A percentile compares a stretch with the other conserved stretches of the same genome.
Conservation (phyloP, 2,329 filamentous ascomycete species). For the Sarocladiaceae sp. region DNA sequence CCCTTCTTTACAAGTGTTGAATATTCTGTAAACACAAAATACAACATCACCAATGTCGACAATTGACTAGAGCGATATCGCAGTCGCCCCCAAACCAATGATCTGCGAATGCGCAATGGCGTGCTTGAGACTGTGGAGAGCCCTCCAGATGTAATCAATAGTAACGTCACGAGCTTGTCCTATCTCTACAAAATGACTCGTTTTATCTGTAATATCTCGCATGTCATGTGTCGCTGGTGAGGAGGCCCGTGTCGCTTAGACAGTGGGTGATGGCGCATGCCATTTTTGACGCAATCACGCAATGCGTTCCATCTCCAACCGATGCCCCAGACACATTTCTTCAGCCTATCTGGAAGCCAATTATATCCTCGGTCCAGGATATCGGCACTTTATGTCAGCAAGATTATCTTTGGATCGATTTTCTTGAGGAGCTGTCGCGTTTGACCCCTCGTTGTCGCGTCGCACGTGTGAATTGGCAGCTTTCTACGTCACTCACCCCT, state of each 20-base stretch:
- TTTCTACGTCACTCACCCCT: background rate
- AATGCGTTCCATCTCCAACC: background rate
- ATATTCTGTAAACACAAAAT: too few relatives aligned
- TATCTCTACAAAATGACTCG: too few relatives aligned
- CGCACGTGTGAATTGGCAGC: too few relatives aligned
- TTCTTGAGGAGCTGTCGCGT: too few relatives aligned
- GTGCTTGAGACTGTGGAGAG: too few relatives aligned
- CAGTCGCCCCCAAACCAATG: background rate
- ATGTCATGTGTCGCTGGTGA: background rate
- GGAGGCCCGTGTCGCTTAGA: background rate
- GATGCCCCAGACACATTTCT: background rate
- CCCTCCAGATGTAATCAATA: too few relatives aligned
- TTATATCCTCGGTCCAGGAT: background rate
- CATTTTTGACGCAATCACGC: slow-evolving; percentile 9
- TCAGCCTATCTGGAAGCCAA: background rate
- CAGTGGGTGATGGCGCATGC: background rate
- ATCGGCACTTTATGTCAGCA: background rate
- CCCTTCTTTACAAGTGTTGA: too few relatives aligned
- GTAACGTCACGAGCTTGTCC: too few relatives aligned
- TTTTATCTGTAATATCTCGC: too few relatives aligned
- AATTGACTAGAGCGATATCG: background rate
- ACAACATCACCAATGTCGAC: too few relatives aligned
- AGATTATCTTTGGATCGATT: too few relatives aligned
- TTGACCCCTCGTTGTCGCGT: too few relatives aligned
- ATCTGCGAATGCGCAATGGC: background rate